These are phyloP conservation scores for Aspergillus hortae DNA, from an alignment of 2,329 filamentous ascomycete species.

Conservation along the genomic window DNA sequence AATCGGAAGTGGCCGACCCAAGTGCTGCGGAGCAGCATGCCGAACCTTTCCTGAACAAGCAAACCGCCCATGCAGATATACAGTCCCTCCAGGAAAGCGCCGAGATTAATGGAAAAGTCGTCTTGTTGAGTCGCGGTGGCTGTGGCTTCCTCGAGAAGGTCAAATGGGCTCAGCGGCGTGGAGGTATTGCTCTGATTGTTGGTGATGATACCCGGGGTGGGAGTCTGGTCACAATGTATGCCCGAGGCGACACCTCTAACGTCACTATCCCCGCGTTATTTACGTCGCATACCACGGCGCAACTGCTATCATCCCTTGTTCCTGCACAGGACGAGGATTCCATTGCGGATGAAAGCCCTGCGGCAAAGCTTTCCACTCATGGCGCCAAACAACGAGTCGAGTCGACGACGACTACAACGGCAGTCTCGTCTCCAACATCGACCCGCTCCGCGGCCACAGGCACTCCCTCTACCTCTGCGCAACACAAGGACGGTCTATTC, in stretches of 20 bases:
- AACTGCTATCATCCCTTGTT: conserved; percentile 82
- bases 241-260: conserved; percentile 92
- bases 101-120: conserved; percentile 90
- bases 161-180: conserved; percentile 91
- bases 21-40: conserved; percentile 32
- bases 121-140: conserved; percentile 83
- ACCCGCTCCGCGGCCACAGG: conserved; percentile 20
- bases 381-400: conserved; percentile 18
- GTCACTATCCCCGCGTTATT: conserved; percentile 92
- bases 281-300: conserved; percentile 90
- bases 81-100: conserved; percentile 87
- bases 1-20: conserved; percentile 37
- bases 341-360: conserved; percentile 56
- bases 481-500: conserved; percentile 35
- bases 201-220: conserved; percentile 89
- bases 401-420: conserved; percentile 26
- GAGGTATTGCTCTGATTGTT: conserved; percentile 85
- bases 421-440: conserved; percentile 31
- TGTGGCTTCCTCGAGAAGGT: conserved; percentile 97
- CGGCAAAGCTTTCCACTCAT: conserved; percentile 31
- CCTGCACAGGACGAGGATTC: conserved; percentile 66
- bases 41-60: conserved; percentile 30
- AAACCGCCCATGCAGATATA: conserved; percentile 73
- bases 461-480: conserved; percentile 13
- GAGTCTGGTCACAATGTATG: conserved; percentile 94